Base-by-base conservation (phyloP, 78 protist species). In the Dictyostelium intermedium region DNA sequence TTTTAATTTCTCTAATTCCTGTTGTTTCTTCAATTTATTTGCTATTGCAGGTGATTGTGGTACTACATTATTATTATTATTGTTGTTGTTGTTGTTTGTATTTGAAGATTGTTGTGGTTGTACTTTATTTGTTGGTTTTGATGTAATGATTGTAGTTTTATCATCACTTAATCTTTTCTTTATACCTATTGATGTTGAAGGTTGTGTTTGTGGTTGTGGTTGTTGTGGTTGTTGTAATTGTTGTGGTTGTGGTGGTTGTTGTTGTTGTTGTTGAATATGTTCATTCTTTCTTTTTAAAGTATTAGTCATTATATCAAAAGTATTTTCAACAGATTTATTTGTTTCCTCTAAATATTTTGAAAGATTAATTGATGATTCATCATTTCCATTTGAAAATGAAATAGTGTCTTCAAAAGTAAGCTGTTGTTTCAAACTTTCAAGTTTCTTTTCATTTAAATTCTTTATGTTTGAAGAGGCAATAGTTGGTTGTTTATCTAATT, bases 81-180 rank as follows among this genome's bases (percentile, higher is more conserved):
- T 30, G 18, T 34, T 25, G 16, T 1, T 70, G 1, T 1, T 32
- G 37, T 5, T 14, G 10, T 4, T 16, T 39, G 0, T 39, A 23
- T 16, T 37, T 20, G 63, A 43, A 14, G 72, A 13, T 79, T 47
- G 61, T 1, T 4, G 20, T 9, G 30, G 56, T 37, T 76, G 47
- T 14, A 39, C 30, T 47, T 39, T 30, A 25, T 79, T 39, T 79
- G 84, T 27, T 79, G 84, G 50, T 79, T 45, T 79, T 47, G 84
- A 35, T 27, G 84, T 30, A n/a, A 27, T 14, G 10, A 77, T 41
- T 32, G 82, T 77, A 16, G 50, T 77, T 20, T 41, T 77, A 77
- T 77, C 82, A 41, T 77, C 82, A 77, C 82, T 77, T 77, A 77
- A n/a, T 41, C 82, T 77, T 23, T 77, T 77, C 25, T 77, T 77